Conservation (phyloP, 78 protist species). For the Dictyostelium purpureum region DNA sequence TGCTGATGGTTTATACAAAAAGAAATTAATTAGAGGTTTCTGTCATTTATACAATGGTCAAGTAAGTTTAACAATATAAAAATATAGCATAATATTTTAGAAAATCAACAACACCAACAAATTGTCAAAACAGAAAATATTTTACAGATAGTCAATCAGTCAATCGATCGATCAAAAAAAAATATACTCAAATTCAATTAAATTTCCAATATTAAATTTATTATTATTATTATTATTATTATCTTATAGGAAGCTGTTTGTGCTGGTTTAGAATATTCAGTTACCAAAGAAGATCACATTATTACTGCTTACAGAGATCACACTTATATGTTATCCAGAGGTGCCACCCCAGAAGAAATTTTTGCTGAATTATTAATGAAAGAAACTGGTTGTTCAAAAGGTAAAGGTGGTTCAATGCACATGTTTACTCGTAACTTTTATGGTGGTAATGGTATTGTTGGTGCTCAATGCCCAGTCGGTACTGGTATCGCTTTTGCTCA, state of each 20-base stretch:
- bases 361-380: slow-evolving; percentile 93
- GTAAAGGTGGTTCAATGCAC: slow-evolving; percentile 99
- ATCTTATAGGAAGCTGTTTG: slow-evolving; percentile 91
- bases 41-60: slow-evolving; percentile 98
- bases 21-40: slow-evolving; percentile 95
- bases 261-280: slow-evolving; percentile 92
- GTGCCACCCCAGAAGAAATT: slow-evolving; percentile 80
- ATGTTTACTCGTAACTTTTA: slow-evolving; percentile 93
- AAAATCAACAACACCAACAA: neutral
- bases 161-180: neutral
- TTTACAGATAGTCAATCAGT: neutral
- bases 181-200: neutral
- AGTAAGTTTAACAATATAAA: slow-evolving; percentile 41
- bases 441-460: slow-evolving; percentile 99
- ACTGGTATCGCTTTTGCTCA: slow-evolving; percentile 94
- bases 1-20: slow-evolving; percentile 89
- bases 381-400: slow-evolving; percentile 90
- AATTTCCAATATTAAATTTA: neutral
- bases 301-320: slow-evolving; percentile 98
- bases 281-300: slow-evolving; percentile 82
- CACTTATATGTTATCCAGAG: slow-evolving; percentile 88
- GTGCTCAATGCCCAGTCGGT: slow-evolving; percentile 96
- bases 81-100: neutral
- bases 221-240: neutral
- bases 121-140: neutral